Conservation (phyloP, 805 yeast genomes). For the Hanseniaspora thailandica region DNA sequence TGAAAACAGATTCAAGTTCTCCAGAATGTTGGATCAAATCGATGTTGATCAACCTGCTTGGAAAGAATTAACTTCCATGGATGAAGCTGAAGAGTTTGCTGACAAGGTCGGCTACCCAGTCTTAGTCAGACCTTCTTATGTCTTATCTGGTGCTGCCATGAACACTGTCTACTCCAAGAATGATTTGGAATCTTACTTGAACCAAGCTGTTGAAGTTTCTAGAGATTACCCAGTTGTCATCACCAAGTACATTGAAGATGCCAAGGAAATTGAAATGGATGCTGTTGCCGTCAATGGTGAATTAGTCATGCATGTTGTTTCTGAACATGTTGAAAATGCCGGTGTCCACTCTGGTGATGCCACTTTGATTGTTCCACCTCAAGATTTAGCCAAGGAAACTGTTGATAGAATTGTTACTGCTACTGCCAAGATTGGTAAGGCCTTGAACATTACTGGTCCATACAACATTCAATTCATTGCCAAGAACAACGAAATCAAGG, state of each 20-base stretch:
- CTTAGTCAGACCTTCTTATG: constrained; percentile 93
- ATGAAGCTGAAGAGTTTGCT: constrained; percentile 78
- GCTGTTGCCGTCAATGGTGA: constrained; percentile 87
- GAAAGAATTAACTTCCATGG: constrained; percentile 84
- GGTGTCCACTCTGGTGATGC: constrained; percentile 99
- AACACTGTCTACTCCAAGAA: constrained; percentile 69
- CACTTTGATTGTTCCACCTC: constrained; percentile 88
- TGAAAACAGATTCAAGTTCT: constrained; percentile 96
- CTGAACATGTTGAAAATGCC: constrained; percentile 97
- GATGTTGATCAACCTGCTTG: constrained; percentile 94
- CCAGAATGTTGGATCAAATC: constrained; percentile 83
- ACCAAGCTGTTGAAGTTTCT: constrained; percentile 82
- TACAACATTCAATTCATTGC: constrained; percentile 94
- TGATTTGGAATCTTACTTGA: constrained; percentile 72
- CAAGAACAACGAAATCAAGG: constrained; percentile 65
- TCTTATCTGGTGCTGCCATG: constrained; percentile 97
- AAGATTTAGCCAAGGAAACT: constrained; percentile 50
- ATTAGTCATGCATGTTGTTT: constrained; percentile 85
- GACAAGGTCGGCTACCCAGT: constrained; percentile 85
- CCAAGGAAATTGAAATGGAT: constrained; percentile 93
- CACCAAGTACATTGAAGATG: constrained; percentile 89
- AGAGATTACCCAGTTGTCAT: constrained; percentile 96
- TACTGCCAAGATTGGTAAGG: constrained; percentile 85
- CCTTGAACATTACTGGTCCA: constrained; percentile 95
- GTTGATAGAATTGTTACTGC: constrained; percentile 70